Evolutionary conservation across 2,329 filamentous ascomycete genomes (phyloP).

Genomic region (Rutstroemia sp.): DNA sequence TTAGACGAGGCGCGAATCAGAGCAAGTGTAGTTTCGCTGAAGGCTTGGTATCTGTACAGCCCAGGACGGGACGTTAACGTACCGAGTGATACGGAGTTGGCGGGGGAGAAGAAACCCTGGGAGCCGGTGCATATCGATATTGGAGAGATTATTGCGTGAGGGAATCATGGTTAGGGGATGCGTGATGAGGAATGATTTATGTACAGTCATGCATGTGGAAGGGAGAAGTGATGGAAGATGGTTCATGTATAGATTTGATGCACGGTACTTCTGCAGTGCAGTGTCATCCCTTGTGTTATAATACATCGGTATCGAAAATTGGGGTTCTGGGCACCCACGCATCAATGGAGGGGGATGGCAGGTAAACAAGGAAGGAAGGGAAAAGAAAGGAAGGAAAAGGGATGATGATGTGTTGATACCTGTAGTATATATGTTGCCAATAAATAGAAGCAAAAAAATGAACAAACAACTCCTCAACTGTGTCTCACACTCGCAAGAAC

Average conservation of each 20-base stretch:
- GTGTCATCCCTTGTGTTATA: neutral
- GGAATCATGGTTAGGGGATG: neutral
- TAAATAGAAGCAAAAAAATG: slow-evolving; percentile 4
- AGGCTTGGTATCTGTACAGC: slow-evolving; percentile 94
- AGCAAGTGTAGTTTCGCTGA: slow-evolving; percentile 78
- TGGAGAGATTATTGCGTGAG: slow-evolving; percentile 42
- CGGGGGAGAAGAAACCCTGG: slow-evolving; percentile 36
- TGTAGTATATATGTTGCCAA: slow-evolving; percentile 24
- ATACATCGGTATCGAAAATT: neutral
- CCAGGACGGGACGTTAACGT: slow-evolving; percentile 37
- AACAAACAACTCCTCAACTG: neutral
- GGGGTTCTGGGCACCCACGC: neutral
- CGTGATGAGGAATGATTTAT: neutral
- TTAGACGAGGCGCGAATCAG: slow-evolving; percentile 69
- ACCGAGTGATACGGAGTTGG: slow-evolving; percentile 39
- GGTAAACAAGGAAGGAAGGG: neutral
- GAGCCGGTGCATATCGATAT: slow-evolving; percentile 49
- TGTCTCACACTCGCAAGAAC: neutral
- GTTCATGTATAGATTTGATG: neutral
- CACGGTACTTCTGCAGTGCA: neutral
- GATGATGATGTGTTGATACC: slow-evolving; percentile 19
- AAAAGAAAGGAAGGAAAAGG: neutral
- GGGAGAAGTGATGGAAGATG: neutral
- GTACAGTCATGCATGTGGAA: neutral
- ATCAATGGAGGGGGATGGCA: neutral